These are phyloP conservation scores for Scorias spongiosa DNA, from an alignment of 2,329 filamentous ascomycete species.

Conservation along the genomic window DNA sequence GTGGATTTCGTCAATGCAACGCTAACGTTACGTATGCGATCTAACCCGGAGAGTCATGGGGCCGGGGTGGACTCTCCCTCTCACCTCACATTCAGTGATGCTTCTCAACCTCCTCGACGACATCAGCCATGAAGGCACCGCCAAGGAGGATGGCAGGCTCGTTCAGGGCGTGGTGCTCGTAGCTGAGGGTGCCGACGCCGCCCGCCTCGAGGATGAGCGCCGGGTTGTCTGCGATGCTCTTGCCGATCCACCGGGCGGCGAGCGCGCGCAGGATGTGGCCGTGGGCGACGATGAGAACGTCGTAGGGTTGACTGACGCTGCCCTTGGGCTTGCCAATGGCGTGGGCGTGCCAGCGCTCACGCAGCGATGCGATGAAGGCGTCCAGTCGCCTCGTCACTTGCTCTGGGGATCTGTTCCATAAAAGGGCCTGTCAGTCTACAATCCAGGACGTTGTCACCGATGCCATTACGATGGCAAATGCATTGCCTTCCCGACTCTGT, in stretches of 20 bases:
- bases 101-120: slow-evolving; percentile 27
- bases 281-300: slow-evolving; percentile 72
- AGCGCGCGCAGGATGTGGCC: slow-evolving; percentile 81
- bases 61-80: too few relatives aligned
- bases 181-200: slow-evolving; percentile 36
- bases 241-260: slow-evolving; percentile 71
- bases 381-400: slow-evolving; percentile 63
- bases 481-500: too few relatives aligned
- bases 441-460: neutral
- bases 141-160: slow-evolving; percentile 38
- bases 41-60: too few relatives aligned
- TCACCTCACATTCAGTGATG: neutral
- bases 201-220: slow-evolving; percentile 63
- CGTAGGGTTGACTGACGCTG: slow-evolving; percentile 30
- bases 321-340: slow-evolving; percentile 38
- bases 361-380: slow-evolving; percentile 58
- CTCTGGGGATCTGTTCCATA: slow-evolving; percentile 42
- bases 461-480: too few relatives aligned
- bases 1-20: too few relatives aligned
- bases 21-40: too few relatives aligned
- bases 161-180: slow-evolving; percentile 34
- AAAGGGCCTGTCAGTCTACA: neutral
- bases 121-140: slow-evolving; percentile 35
- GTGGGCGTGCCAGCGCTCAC: slow-evolving; percentile 30
- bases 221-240: slow-evolving; percentile 58